Evolutionary conservation across 176 grass and related monocot genomes (phyloP), one percentile per base, ranked within the genome.

Genomic region (Oryza officinalis): DNA sequence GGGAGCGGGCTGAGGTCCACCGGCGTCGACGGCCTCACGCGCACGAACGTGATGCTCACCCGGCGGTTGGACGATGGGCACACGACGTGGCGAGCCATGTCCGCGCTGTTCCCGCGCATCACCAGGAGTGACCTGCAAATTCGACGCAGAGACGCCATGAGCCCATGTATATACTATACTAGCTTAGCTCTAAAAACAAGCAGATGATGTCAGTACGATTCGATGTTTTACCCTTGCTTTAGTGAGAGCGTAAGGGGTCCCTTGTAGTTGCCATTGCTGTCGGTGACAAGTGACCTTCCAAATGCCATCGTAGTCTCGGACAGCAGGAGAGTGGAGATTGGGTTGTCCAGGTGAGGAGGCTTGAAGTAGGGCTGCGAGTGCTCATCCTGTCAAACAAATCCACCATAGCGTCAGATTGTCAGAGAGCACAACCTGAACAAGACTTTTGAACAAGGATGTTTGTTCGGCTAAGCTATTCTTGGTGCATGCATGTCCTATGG

Each of bases 61-160:
- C 96, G 92, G 43, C 65, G 88, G 85, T 92, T 96, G 59, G 89
- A 72, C 14, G 97, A 99, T 6, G 89, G 90, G 75, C 93, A 99
- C 44, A 99, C 90, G 2, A 99, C 97, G 12, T 99, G 93, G 70
- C 93, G 90, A 0, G 97, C 97, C 91, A 96, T 96, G 81, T 99
- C 97, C 10, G 97, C 93, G 25, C 97, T 99, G 81, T 99, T 99
- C 54, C 97, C 97, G 14, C 97, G 97, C 97, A 99, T 96, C 5
- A 99, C 97, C 31, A 99, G 78, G 25, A 99, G 91, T 4, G 97
- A 96, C 61, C 97, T 99, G 89, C 76, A 57, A 13, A 25, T 82
- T 59, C 15, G 47, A 81, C 32, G 49, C 47, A 18, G 13, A 76
- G 27, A 45, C 32, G 69, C 41, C 50, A 22, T 64, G 9, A 63